Conservation (phyloP, 176 grass and related monocot species). For the Canna indica region DNA sequence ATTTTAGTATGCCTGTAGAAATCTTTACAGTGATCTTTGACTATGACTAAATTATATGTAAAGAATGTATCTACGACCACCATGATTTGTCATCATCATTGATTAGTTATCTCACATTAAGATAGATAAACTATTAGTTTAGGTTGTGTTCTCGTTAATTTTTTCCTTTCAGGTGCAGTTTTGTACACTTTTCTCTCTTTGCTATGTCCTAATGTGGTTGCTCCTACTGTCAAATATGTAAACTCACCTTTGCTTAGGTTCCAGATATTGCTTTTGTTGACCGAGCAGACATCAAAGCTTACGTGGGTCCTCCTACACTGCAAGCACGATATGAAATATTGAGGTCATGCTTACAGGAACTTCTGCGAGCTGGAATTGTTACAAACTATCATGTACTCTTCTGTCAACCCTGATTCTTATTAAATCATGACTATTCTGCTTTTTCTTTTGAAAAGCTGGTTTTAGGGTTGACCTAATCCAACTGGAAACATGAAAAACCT, state of each 20-base stretch:
- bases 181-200: too few relatives aligned
- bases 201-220: background rate
- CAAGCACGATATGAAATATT: slow-evolving; percentile 93
- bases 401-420: background rate
- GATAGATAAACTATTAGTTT: background rate
- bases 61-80: background rate
- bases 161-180: too few relatives aligned
- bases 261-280: slow-evolving; percentile 24
- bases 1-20: background rate
- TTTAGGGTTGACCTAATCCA: too few relatives aligned
- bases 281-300: slow-evolving; percentile 98
- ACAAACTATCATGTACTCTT: slow-evolving; percentile 38
- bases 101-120: background rate
- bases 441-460: too few relatives aligned
- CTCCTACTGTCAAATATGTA: background rate
- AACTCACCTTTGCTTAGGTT: slow-evolving; percentile 34
- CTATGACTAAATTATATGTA: background rate
- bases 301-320: slow-evolving; percentile 81
- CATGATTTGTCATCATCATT: background rate
- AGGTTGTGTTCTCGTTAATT: too few relatives aligned
- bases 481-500: too few relatives aligned
- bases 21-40: background rate
- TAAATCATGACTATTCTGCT: background rate
- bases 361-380: slow-evolving; percentile 79
- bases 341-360: slow-evolving; percentile 91